Evolutionary conservation across 805 yeast genomes (phyloP), one percentile per base, ranked within the genome.

Genomic region (Metschnikowia lunata): DNA sequence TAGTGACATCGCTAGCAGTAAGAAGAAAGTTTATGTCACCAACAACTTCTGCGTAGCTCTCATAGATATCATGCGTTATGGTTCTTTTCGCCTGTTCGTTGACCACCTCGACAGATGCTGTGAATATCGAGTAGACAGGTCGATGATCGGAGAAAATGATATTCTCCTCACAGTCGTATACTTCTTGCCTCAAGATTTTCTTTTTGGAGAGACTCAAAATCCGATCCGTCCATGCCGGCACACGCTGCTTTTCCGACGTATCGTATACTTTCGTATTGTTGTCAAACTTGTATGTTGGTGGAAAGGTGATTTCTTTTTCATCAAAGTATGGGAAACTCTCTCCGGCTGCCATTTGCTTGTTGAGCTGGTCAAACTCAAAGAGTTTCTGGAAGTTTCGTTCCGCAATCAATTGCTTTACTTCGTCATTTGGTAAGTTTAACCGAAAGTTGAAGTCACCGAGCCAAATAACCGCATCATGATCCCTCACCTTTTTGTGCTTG

Each of bases 151-250:
- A 87, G 55, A 86, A 84, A 13, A 70, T 61, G 15, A 87, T 71
- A 23, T 74, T 70, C 15, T 72, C 77, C 8, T 74, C 78, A 40
- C 83, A 71, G 11, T 79, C 74, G 60, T 91, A 93, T 7, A 68
- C 64, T 1, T 74, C 49, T 49, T 85, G 91, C 36, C 67, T 71
- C 45, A 90, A 61, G 9, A 75, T 70, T 30, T 76, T 74, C 12
- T 85, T 82, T 26, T 85, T 69, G 4, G 75, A 65, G 43, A 70
- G 55, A 56, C 80, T 82, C 38, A 90, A 63, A 32, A 91, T 82
- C 45, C 99, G 69, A 66, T 93, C 99, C 3, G 98, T 90, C 99
- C 99, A 93, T 0, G 99, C 95, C 1, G 99, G 99, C 10, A 87
- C 82, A 49, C 99, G 78, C 63, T 82, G 83, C 63, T 93, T 93